Conservation (phyloP, 768 basidiomycete genomes). For the Trichaptum fuscoviolaceum region DNA sequence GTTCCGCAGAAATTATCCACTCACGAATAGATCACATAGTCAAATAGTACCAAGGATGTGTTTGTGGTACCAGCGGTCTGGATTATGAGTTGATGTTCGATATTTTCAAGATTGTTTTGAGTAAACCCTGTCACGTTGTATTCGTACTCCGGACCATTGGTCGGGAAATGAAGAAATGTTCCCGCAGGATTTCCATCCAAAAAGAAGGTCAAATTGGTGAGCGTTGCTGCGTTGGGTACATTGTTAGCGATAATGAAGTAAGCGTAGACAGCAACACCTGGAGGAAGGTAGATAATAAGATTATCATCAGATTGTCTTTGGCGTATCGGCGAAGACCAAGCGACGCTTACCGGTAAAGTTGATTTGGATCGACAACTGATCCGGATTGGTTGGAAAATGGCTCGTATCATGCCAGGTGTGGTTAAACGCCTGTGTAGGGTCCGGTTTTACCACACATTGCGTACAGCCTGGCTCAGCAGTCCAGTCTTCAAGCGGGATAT, state of each 20-base stretch:
- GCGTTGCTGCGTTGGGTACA: not conserved
- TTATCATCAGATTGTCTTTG: not conserved
- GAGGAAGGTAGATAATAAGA: not conserved
- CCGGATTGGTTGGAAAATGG: not conserved
- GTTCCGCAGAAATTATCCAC: not conserved
- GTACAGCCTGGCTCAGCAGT: not conserved
- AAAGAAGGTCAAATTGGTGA: slow-evolving; percentile 1
- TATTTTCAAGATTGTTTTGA: slow-evolving; percentile 22
- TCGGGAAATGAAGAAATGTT: not conserved
- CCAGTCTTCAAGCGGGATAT: not conserved
- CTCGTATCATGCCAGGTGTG: slow-evolving; percentile 8
- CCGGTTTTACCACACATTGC: slow-evolving; percentile 5
- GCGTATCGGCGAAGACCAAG: not conserved
- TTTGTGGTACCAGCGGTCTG: not conserved
- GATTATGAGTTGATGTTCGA: slow-evolving; percentile 17
- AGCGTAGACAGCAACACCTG: not conserved
- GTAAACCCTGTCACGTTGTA: slow-evolving; percentile 33
- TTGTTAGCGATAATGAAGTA: slow-evolving; percentile 1
- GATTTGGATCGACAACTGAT: not conserved
- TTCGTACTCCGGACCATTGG: slow-evolving; percentile 7
- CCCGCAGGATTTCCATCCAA: not conserved
- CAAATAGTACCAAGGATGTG: not conserved
- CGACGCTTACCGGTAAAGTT: not conserved
- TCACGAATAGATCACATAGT: slow-evolving; percentile 2
- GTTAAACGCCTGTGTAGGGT: slow-evolving; percentile 3